Conservation (phyloP, 2,329 filamentous ascomycete genomes). For the Lachnellula willkommii region DNA sequence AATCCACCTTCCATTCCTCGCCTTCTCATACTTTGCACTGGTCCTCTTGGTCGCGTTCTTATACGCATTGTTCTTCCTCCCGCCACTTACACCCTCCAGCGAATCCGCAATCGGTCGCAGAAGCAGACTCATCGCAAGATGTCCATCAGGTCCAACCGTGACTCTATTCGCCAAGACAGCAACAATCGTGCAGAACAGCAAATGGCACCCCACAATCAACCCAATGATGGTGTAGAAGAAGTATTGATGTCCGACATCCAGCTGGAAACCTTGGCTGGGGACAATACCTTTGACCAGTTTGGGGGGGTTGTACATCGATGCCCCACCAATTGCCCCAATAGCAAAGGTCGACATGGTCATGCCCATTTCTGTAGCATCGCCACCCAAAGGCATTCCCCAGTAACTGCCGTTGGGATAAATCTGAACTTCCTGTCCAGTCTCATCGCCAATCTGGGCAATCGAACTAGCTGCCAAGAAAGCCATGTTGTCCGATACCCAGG, state of each 20-base stretch:
- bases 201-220: conserved; percentile 20
- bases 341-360: conserved; percentile 34
- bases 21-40: conserved; percentile 24
- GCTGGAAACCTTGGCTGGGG: conserved; percentile 15
- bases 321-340: conserved; percentile 28
- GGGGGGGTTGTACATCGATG: conserved; percentile 19
- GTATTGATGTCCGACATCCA: conserved; percentile 39
- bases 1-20: conserved; percentile 18
- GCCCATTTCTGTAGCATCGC: conserved; percentile 33
- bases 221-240: conserved; percentile 39
- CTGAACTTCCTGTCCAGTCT: conserved; percentile 27
- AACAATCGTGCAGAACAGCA: conserved; percentile 22
- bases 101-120: conserved; percentile 27
- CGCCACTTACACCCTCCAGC: conserved; percentile 21
- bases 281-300: conserved; percentile 8
- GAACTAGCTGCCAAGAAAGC: conserved; percentile 33
- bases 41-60: conserved; percentile 21
- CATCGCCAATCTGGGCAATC: conserved; percentile 37
- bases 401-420: conserved; percentile 39
- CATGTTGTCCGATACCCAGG: conserved; percentile 32
- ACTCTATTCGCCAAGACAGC: conserved; percentile 26
- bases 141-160: conserved; percentile 22
- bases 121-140: conserved; percentile 25
- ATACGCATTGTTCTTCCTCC: conserved; percentile 20
- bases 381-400: conserved; percentile 34